Conservation (phyloP, 2,329 filamentous ascomycete species). For the Pseudocercospora fuligena region DNA sequence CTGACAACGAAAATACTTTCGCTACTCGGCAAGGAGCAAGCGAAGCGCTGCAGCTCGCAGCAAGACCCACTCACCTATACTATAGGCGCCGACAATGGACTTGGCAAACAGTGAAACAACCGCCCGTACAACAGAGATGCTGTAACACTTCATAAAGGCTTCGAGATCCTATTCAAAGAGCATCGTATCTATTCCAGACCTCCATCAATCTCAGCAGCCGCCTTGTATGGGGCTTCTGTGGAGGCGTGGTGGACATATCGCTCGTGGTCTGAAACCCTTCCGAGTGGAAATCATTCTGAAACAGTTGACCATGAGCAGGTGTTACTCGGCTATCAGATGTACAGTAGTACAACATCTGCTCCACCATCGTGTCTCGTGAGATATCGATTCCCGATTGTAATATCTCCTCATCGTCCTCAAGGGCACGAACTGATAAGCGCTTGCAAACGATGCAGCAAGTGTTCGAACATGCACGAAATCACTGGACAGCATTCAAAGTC, state of each 20-base stretch:
- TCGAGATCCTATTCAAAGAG: background rate
- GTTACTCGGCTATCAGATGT: background rate
- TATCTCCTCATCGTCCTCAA: background rate
- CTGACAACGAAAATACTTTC: background rate
- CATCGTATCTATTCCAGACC: background rate
- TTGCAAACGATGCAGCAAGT: background rate
- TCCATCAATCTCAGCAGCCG: conserved; percentile 8
- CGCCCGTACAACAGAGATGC: conserved; percentile 1
- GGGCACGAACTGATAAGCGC: conserved; percentile 2
- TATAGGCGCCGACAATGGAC: conserved; percentile 2
- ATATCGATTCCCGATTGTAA: background rate
- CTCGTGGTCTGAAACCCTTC: conserved; percentile 5
- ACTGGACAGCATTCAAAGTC: background rate
- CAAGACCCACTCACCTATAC: background rate
- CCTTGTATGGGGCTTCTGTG: background rate
- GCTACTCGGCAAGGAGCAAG: background rate
- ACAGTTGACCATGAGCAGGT: background rate
- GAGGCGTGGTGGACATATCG: background rate
- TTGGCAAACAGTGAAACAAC: conserved; percentile 8
- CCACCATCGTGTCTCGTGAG: background rate
- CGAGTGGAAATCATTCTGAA: conserved; percentile 8
- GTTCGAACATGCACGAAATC: background rate
- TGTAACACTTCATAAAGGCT: conserved; percentile 9
- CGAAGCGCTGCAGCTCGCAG: conserved; percentile 2
- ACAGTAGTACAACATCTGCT: conserved; percentile 6